Percentiles rank a stretch among this genome's conserved stretches.
Evolutionary conservation across 2,329 filamentous ascomycete species (phyloP).

Genomic region (Colletotrichum tabaci): DNA sequence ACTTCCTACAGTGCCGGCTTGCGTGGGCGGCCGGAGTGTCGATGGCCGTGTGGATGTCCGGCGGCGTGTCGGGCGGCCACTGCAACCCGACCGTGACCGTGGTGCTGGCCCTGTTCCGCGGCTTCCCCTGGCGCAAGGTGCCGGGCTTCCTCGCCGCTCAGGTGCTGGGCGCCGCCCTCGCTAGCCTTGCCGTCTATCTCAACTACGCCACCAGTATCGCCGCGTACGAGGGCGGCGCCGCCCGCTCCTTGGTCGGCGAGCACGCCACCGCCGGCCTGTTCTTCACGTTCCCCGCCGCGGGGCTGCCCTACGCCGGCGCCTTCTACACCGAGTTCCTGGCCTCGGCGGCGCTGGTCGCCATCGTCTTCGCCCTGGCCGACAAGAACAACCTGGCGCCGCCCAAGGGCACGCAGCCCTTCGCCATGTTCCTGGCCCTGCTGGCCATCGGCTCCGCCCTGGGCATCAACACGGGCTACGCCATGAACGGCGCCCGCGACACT

Average conservation of each 20-base stretch:
- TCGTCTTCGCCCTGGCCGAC: constrained; percentile 54
- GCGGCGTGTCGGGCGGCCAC: constrained; percentile 49
- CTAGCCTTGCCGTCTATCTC: constrained; percentile 46
- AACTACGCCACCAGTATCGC: constrained; percentile 47
- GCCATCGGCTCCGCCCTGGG: constrained; percentile 55
- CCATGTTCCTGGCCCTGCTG: constrained; percentile 53
- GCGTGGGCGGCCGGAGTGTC: constrained; percentile 38
- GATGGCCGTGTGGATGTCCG: constrained; percentile 40
- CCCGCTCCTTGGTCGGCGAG: constrained; percentile 51
- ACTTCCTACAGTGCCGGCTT: constrained; percentile 37
- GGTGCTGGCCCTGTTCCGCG: constrained; percentile 53
- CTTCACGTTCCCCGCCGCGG: constrained; percentile 46
- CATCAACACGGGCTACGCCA: constrained; percentile 54
- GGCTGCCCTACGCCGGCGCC: constrained; percentile 52
- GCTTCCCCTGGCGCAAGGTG: constrained; percentile 55
- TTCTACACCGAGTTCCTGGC: constrained; percentile 55
- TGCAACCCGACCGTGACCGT: constrained; percentile 56
- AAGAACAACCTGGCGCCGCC: constrained; percentile 56
- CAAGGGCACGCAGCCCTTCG: constrained; percentile 54
- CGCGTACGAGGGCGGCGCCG: constrained; percentile 50
- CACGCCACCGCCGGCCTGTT: constrained; percentile 49
- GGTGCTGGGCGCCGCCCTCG: constrained; percentile 46
- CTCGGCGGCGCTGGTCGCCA: constrained; percentile 54
- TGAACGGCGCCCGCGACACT: constrained; percentile 57
- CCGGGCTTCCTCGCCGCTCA: constrained; percentile 49